A percentile compares a stretch with the other conserved stretches of the same genome.
phyloP scores from a whole-genome alignment of 1,284 basidiomycete species.

The Apiotrichum laibachii region DNA sequence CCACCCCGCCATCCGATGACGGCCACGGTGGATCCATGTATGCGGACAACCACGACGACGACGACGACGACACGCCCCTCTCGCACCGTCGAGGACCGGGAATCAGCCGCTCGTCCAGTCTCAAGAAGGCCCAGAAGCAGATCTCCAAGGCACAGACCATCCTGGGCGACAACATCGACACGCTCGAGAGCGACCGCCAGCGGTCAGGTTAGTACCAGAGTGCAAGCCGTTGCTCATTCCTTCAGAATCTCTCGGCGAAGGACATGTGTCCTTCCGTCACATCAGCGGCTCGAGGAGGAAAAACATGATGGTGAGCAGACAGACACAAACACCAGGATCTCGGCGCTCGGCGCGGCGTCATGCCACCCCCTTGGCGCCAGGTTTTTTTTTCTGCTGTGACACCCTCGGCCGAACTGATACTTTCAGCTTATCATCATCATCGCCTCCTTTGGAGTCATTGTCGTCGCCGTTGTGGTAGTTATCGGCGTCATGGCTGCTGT shows the following conservation, averaged over 20 bases:
- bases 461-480: not conserved
- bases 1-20: slow-evolving; percentile 1
- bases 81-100: not conserved
- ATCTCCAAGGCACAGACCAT: slow-evolving; percentile 2
- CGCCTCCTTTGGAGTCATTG: not conserved
- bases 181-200: not conserved
- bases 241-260: slow-evolving; percentile 1
- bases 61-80: not conserved
- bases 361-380: too few species aligned
- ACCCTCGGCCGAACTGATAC: not conserved
- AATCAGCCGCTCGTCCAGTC: not conserved
- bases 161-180: slow-evolving; percentile 1
- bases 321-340: too few species aligned
- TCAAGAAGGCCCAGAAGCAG: slow-evolving; percentile 3
- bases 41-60: not conserved
- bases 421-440: not conserved
- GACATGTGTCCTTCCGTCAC: not conserved
- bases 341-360: too few species aligned
- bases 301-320: not conserved
- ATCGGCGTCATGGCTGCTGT: slow-evolving; percentile 2
- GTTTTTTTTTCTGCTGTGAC: too few species aligned
- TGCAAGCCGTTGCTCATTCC: not conserved
- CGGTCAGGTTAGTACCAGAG: not conserved
- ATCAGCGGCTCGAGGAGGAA: not conserved
- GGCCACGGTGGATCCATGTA: too few species aligned